Conservation (phyloP, 208 protist genomes). For the Trichomonas vaginalis region DNA sequence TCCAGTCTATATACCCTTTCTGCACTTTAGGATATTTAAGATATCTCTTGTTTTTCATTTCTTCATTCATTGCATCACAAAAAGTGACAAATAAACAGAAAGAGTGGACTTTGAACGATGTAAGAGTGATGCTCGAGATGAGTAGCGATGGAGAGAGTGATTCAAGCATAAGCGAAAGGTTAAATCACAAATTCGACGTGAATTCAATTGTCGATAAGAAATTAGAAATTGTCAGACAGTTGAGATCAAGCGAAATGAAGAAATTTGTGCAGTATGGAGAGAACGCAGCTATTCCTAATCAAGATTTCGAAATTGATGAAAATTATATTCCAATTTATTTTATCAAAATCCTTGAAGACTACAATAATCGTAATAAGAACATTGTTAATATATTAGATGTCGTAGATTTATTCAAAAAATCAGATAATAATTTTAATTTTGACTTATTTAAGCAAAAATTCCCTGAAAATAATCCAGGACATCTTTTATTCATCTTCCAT, state of each 20-base stretch:
- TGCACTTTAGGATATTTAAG: neutral
- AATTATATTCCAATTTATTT: neutral
- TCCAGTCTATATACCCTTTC: neutral
- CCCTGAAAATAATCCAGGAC: neutral
- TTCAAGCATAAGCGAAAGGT: neutral
- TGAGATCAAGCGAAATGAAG: neutral
- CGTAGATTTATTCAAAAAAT: neutral
- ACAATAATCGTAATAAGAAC: neutral
- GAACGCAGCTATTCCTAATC: neutral
- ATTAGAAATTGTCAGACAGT: neutral
- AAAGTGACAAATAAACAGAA: neutral
- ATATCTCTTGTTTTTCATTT: neutral
- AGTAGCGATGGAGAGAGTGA: neutral
- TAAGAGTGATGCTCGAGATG: neutral
- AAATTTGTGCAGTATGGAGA: neutral
- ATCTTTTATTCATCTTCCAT: neutral
- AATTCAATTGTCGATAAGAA: neutral
- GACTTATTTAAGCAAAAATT: neutral
- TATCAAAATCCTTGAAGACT: neutral
- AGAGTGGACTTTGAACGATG: neutral
- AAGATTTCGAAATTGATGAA: neutral
- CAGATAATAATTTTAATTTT: neutral
- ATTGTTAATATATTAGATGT: neutral
- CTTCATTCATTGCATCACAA: neutral
- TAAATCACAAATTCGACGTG: neutral